Conservation (phyloP, 2,329 filamentous ascomycete species). For the Pseudonectria buxi region DNA sequence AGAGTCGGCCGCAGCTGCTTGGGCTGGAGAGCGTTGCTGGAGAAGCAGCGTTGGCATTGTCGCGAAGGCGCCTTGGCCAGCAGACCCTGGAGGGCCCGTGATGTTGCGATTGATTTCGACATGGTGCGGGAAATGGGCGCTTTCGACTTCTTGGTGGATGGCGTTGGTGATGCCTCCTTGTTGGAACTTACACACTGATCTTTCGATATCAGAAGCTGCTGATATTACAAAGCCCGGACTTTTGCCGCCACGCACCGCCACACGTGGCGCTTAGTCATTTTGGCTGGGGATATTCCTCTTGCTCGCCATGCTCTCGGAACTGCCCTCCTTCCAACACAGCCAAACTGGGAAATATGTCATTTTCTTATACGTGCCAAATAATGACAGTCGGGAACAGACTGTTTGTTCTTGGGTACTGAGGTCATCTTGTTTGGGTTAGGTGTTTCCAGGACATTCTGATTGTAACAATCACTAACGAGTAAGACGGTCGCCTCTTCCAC, state of each 20-base stretch:
- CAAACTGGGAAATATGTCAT: not conserved
- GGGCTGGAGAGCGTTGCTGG: constrained; percentile 27
- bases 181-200: constrained; percentile 16
- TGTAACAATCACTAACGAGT: not conserved
- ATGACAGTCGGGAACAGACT: too few relatives aligned
- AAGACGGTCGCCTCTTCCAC: constrained; percentile 2
- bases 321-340: too few relatives aligned
- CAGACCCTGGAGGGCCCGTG: constrained; percentile 29
- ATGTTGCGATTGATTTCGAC: constrained; percentile 31
- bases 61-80: constrained; percentile 25
- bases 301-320: too few relatives aligned
- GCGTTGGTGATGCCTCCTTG: constrained; percentile 5
- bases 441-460: too few relatives aligned
- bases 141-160: not conserved
- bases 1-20: constrained; percentile 30
- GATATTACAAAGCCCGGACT: constrained; percentile 17
- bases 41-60: constrained; percentile 39
- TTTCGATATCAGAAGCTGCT: constrained; percentile 20
- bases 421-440: too few relatives aligned
- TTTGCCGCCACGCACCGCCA: constrained; percentile 13
- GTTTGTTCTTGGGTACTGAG: too few relatives aligned
- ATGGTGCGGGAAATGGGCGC: constrained; percentile 20
- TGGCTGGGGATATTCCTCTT: too few relatives aligned
- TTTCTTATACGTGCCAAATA: not conserved
- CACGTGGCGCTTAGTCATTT: constrained; percentile 17